A percentile compares a stretch with the other conserved stretches of the same genome.
These are phyloP conservation scores for Pseudogymnoascus sp. DNA, from an alignment of 2,329 filamentous ascomycete species.

Conservation along the genomic window DNA sequence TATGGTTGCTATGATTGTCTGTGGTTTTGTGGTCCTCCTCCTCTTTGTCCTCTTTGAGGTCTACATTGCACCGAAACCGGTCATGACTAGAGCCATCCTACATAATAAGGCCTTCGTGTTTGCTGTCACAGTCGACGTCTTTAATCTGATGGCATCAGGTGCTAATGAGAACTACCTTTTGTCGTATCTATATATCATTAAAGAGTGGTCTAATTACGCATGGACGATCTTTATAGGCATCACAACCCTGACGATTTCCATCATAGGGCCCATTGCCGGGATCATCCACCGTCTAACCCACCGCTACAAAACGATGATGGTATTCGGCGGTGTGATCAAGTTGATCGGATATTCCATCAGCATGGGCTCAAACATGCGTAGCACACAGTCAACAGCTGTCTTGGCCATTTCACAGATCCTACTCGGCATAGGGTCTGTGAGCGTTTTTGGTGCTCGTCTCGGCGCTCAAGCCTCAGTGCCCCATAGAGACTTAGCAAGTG, in stretches of 20 bases:
- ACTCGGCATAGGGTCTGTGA: conserved; percentile 31
- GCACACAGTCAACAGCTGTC: conserved; percentile 29
- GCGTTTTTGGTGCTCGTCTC: conserved; percentile 33
- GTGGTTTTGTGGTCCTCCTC: conserved; percentile 15
- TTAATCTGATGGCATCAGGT: conserved; percentile 16
- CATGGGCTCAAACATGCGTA: conserved; percentile 24
- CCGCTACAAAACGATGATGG: conserved; percentile 35
- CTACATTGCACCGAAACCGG: conserved; percentile 18
- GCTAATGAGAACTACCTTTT: conserved; percentile 17
- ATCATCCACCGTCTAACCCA: conserved; percentile 28
- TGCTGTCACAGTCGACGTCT: conserved; percentile 14
- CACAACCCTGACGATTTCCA: conserved; percentile 32
- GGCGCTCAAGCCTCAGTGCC: conserved; percentile 35
- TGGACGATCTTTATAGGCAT: conserved; percentile 35
- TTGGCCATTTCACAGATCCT: conserved; percentile 32
- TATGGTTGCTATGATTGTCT: conserved; percentile 18
- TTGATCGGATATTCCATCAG: conserved; percentile 32
- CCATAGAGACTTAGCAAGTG: conserved; percentile 33
- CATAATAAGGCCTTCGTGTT: conserved; percentile 18
- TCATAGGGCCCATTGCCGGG: conserved; percentile 28
- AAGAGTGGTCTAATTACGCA: conserved; percentile 34
- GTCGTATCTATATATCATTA: conserved; percentile 33
- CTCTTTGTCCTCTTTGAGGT: conserved; percentile 14
- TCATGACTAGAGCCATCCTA: conserved; percentile 20
- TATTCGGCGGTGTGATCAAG: conserved; percentile 31